phyloP scores from a whole-genome alignment of 192 early-diverging fungal genomes.

The Paraglomus brasilianum region DNA sequence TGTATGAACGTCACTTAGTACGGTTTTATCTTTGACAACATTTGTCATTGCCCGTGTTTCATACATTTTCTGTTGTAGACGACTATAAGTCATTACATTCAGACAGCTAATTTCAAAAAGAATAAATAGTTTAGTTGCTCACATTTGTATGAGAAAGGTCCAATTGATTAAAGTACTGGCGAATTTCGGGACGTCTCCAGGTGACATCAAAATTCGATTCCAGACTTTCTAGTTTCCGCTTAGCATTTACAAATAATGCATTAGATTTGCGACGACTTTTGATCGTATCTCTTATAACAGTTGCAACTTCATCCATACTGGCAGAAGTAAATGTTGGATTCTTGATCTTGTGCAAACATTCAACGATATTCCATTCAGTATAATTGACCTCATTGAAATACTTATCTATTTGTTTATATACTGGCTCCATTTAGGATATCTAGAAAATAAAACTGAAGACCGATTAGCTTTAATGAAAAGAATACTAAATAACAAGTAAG shows the following conservation, averaged over 20 bases:
- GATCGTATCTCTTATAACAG: conserved; percentile 28
- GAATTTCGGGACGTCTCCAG: conserved; percentile 22
- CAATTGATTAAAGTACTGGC: conserved; percentile 29
- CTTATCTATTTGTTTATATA: conserved; percentile 23
- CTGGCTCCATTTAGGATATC: conserved; percentile 24
- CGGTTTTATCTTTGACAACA: conserved; percentile 27
- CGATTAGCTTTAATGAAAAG: conserved; percentile 21
- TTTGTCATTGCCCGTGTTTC: conserved; percentile 24
- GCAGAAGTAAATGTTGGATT: conserved; percentile 21
- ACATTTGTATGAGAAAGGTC: conserved; percentile 31
- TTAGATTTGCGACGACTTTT: conserved; percentile 26
- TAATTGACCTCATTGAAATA: conserved; percentile 27
- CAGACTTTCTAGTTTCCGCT: conserved; percentile 25
- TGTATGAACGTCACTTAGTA: conserved; percentile 28
- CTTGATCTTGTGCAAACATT: conserved; percentile 22
- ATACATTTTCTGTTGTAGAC: conserved; percentile 28
- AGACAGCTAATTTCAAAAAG: too few species aligned
- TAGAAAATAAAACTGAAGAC: conserved; percentile 20
- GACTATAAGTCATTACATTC: conserved; percentile 26
- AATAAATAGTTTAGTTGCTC: conserved; percentile 24
- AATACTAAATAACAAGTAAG: conserved; percentile 28
- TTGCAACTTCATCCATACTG: conserved; percentile 23
- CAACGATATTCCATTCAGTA: conserved; percentile 27
- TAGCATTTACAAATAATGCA: conserved; percentile 28
- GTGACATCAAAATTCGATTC: conserved; percentile 26